These are phyloP conservation scores for Cymbopogon flexuosus DNA, from an alignment of 202 grass and related monocot species.

Conservation along the genomic window DNA sequence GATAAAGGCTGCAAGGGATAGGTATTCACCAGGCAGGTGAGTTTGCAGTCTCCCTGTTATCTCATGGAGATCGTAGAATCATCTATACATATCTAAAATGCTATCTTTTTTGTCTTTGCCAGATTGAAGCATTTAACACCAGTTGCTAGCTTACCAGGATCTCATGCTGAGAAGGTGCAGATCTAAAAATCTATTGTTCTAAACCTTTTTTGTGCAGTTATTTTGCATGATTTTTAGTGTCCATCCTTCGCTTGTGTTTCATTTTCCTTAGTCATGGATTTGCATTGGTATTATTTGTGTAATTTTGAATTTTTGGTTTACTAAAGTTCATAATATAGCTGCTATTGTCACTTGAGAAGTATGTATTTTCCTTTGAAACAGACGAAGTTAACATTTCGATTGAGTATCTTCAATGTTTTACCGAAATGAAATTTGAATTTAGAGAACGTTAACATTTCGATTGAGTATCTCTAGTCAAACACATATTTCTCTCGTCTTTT, in stretches of 20 bases:
- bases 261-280: not conserved
- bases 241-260: conserved; percentile 10
- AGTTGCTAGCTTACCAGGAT: conserved; percentile 29
- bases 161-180: conserved; percentile 42
- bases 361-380: not conserved
- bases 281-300: not conserved
- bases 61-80: conserved; percentile 3
- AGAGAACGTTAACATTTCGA: not conserved
- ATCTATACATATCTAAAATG: conserved; percentile 19
- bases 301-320: not conserved
- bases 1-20: conserved; percentile 70
- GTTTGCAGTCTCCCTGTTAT: conserved; percentile 19
- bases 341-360: conserved; percentile 27
- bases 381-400: not conserved
- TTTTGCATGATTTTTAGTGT: conserved; percentile 11
- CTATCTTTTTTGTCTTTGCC: conserved; percentile 27
- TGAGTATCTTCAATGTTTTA: conserved; percentile 6
- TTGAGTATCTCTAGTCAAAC: not conserved
- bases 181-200: not conserved
- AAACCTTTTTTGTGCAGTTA: not conserved
- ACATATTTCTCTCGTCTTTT: not conserved
- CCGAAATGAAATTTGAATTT: conserved; percentile 2
- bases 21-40: conserved; percentile 56
- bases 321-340: not conserved
- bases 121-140: conserved; percentile 48